A percentile compares a stretch with the other conserved stretches of the same genome.
Evolutionary conservation across 2,329 filamentous ascomycete species (phyloP).

Genomic region (Teratosphaeria viscida): DNA sequence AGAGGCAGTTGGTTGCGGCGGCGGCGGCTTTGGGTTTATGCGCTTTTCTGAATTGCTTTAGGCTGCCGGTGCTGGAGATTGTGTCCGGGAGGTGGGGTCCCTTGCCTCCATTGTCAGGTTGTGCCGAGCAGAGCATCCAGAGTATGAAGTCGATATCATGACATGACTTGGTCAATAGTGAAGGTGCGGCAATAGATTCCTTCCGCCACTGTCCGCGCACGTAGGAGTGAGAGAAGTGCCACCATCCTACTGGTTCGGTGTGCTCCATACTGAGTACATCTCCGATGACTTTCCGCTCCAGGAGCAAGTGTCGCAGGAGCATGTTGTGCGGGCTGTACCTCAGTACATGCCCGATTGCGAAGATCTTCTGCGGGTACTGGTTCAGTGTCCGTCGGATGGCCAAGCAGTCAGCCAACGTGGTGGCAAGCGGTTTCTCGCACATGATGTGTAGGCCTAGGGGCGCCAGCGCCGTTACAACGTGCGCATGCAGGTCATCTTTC

Average conservation of each 20-base stretch:
- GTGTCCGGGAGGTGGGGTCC: conserved; percentile 60
- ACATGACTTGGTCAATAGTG: conserved; percentile 86
- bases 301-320: conserved; percentile 65
- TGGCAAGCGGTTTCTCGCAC: conserved; percentile 90
- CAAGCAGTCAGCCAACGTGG: conserved; percentile 66
- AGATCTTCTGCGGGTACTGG: conserved; percentile 40
- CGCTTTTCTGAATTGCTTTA: conserved; percentile 66
- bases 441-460: conserved; percentile 67
- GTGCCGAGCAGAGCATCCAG: conserved; percentile 70
- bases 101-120: background rate
- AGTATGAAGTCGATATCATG: conserved; percentile 90
- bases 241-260: conserved; percentile 90
- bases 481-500: conserved; percentile 77
- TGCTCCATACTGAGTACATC: conserved; percentile 80
- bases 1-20: conserved; percentile 73
- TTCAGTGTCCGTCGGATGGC: conserved; percentile 41
- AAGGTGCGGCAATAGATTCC: conserved; percentile 63
- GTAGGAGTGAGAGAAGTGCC: conserved; percentile 87
- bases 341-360: conserved; percentile 88
- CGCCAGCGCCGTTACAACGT: conserved; percentile 66
- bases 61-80: conserved; percentile 63
- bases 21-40: conserved; percentile 70
- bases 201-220: conserved; percentile 92
- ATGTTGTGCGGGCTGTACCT: conserved; percentile 91
- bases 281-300: conserved; percentile 66